These are phyloP conservation scores for Apiospora saccharicola DNA, from an alignment of 2,329 filamentous ascomycete genomes.

Conservation along the genomic window DNA sequence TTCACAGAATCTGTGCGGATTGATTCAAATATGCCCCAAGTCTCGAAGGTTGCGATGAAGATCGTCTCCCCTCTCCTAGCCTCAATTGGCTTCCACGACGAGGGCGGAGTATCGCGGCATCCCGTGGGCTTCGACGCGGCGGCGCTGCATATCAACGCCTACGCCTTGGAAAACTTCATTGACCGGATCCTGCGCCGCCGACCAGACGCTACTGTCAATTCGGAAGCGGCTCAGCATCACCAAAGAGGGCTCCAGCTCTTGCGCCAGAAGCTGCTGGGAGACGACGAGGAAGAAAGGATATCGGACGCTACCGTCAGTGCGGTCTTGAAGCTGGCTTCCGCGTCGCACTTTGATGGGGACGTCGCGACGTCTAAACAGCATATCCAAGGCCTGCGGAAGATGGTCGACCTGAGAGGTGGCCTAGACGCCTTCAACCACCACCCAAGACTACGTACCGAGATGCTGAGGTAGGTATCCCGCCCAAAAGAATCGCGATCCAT, in stretches of 20 bases:
- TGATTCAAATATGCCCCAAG: not conserved
- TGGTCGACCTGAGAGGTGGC: constrained; percentile 48
- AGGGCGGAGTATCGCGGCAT: not conserved
- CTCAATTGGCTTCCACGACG: not conserved
- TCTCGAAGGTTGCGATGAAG: not conserved
- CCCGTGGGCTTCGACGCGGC: not conserved
- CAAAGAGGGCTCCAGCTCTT: constrained; percentile 40
- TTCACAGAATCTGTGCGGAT: too few relatives aligned
- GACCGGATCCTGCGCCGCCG: constrained; percentile 32
- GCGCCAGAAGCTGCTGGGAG: constrained; percentile 39
- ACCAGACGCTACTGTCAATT: constrained; percentile 19
- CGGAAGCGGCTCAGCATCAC: constrained; percentile 36
- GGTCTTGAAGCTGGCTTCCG: constrained; percentile 42
- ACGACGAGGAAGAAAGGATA: constrained; percentile 34
- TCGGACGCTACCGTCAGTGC: constrained; percentile 43
- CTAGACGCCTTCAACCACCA: constrained; percentile 40
- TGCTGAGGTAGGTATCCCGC: constrained; percentile 30
- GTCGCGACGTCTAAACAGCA: constrained; percentile 41
- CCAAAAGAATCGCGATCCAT: not conserved
- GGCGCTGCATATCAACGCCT: constrained; percentile 7
- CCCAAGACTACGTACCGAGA: constrained; percentile 45
- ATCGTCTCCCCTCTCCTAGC: not conserved
- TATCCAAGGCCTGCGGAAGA: constrained; percentile 46
- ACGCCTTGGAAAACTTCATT: constrained; percentile 42
- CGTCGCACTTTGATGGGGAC: constrained; percentile 42